phyloP scores from a whole-genome alignment of 345 rosid genomes.

The Sonneratia alba region DNA sequence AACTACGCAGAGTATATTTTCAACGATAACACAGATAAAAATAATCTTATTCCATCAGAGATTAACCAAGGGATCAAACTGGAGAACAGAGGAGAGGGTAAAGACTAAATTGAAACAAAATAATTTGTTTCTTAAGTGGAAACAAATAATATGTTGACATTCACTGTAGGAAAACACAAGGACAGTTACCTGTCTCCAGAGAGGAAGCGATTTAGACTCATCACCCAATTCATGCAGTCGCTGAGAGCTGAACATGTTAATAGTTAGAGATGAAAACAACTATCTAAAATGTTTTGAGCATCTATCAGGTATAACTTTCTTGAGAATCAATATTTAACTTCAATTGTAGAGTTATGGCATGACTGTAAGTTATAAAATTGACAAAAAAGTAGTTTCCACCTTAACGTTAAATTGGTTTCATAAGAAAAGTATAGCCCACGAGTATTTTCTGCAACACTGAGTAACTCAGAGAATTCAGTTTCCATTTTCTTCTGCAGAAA shows the following conservation, averaged over 20 bases:
- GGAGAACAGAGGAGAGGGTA: neutral
- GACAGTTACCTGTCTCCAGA: constrained; percentile 88
- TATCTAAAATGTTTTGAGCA: neutral
- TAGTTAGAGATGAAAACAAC: neutral
- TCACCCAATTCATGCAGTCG: constrained; percentile 79
- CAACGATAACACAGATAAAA: neutral
- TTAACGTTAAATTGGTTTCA: constrained; percentile 76
- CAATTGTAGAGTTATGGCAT: neutral
- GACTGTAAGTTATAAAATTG: neutral
- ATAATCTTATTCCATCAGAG: neutral
- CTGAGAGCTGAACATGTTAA: constrained; percentile 50
- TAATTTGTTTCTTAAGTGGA: constrained; percentile 7
- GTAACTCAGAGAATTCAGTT: constrained; percentile 61
- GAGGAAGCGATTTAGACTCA: constrained; percentile 91
- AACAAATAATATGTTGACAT: neutral
- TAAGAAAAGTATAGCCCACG: constrained; percentile 82
- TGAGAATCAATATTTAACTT: neutral
- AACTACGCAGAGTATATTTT: neutral
- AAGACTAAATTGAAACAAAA: neutral
- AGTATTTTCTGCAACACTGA: constrained; percentile 65
- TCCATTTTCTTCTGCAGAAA: constrained; percentile 69
- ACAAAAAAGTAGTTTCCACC: constrained; percentile 27
- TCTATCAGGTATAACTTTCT: neutral
- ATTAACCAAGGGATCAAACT: neutral
- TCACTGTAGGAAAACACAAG: neutral